Conservation (phyloP, 2,329 filamentous ascomycete genomes). For the Shiraia sp. region DNA sequence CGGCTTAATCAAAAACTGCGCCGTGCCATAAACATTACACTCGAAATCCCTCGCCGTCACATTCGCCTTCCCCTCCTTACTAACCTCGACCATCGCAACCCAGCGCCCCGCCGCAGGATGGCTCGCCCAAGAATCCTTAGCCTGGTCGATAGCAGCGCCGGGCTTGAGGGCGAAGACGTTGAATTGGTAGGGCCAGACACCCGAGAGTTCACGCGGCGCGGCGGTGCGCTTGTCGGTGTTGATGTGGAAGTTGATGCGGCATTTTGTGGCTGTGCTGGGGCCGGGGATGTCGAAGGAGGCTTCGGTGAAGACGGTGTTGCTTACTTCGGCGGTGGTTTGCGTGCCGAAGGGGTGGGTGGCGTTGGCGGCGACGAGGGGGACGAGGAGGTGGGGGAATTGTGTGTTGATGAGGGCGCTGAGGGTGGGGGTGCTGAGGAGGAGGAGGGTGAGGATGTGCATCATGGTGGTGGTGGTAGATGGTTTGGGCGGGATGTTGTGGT, state of each 20-base stretch:
- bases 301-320: slow-evolving; percentile 23
- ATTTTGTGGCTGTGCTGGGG: slow-evolving; percentile 22
- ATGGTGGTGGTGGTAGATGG: slow-evolving; percentile 6
- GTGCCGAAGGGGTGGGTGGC: slow-evolving; percentile 30
- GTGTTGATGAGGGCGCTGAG: slow-evolving; percentile 17
- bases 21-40: slow-evolving; percentile 26
- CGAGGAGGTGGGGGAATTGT: slow-evolving; percentile 39
- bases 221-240: slow-evolving; percentile 19
- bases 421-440: slow-evolving; percentile 17
- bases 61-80: slow-evolving; percentile 9
- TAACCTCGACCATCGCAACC: slow-evolving; percentile 23
- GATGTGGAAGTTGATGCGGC: slow-evolving; percentile 31
- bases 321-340: slow-evolving; percentile 6
- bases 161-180: slow-evolving; percentile 26
- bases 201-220: slow-evolving; percentile 24
- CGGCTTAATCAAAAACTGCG: slow-evolving; percentile 35
- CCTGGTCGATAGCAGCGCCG: slow-evolving; percentile 31
- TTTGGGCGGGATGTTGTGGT: no score
- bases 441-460: slow-evolving; percentile 28
- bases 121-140: slow-evolving; percentile 33
- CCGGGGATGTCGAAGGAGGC: slow-evolving; percentile 37
- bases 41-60: slow-evolving; percentile 18
- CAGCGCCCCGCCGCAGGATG: slow-evolving; percentile 17
- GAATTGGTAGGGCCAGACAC: slow-evolving; percentile 26
- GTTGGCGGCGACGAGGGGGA: slow-evolving; percentile 29